phyloP scores from a whole-genome alignment of 768 basidiomycete genomes.

The Auriscalpium vulgare region DNA sequence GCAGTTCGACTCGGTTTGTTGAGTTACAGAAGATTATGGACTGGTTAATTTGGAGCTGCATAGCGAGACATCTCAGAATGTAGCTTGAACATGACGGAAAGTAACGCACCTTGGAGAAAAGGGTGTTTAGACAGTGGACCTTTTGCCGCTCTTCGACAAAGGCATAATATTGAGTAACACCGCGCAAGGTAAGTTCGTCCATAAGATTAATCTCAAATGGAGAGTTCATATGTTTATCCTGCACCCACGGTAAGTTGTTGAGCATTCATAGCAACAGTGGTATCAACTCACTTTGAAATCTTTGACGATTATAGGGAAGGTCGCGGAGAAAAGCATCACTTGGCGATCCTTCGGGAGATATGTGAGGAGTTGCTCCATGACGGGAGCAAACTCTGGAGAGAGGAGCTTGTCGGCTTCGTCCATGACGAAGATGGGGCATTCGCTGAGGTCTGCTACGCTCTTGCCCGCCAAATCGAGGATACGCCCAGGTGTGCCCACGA shows the following conservation, averaged over 20 bases:
- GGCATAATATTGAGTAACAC: conserved; percentile 99
- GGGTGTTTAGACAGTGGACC: conserved; percentile 98
- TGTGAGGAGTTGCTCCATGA: conserved; percentile 91
- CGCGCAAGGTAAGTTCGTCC: conserved; percentile 97
- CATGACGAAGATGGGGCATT: conserved; percentile 97
- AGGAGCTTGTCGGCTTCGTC: conserved; percentile 99
- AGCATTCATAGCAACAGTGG: neutral
- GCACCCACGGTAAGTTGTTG: conserved; percentile 10
- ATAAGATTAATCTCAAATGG: conserved; percentile 99
- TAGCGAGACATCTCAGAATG: neutral
- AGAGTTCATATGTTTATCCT: conserved; percentile 95
- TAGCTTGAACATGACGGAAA: neutral
- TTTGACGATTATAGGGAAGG: conserved; percentile 98
- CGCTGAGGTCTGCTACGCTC: conserved; percentile 85
- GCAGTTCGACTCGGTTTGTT: conserved; percentile 97
- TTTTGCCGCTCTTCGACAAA: conserved; percentile 99
- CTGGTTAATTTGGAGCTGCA: conserved; percentile 98
- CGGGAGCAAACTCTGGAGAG: conserved; percentile 94
- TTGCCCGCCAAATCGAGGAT: conserved; percentile 94
- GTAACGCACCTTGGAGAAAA: conserved; percentile 87
- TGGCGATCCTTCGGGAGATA: conserved; percentile 82
- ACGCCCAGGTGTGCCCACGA: conserved; percentile 95
- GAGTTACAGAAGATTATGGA: conserved; percentile 99
- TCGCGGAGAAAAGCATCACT: conserved; percentile 99
- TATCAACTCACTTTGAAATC: conserved; percentile 78